phyloP scores from a whole-genome alignment of 352 stramenopile genomes.

The Pythium monospermum region DNA sequence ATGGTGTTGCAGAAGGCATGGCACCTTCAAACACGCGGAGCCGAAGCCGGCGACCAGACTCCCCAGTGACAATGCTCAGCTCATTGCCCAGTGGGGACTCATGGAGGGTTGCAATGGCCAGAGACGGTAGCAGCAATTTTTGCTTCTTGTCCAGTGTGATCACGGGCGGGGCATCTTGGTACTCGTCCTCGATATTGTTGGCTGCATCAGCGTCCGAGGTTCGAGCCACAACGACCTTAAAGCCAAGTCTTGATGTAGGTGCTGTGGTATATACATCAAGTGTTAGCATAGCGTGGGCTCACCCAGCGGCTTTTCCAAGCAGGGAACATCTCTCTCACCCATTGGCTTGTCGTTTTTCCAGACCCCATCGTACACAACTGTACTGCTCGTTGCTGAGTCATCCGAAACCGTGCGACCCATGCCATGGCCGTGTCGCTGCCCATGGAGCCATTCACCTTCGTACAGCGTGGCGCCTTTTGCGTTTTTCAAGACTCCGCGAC shows the following conservation, averaged over 20 bases:
- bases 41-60: conserved; percentile 30
- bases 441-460: conserved; percentile 38
- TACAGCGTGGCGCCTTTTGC: conserved; percentile 20
- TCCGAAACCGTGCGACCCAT: conserved; percentile 3
- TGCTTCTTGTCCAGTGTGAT: conserved; percentile 15
- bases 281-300: too few species aligned
- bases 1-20: background rate
- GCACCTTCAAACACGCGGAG: conserved; percentile 39
- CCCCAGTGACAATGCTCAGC: conserved; percentile 21
- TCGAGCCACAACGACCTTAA: conserved; percentile 4
- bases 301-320: too few species aligned
- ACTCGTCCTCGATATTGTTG: background rate
- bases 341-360: conserved; percentile 14
- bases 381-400: background rate
- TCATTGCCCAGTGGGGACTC: background rate
- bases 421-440: conserved; percentile 28
- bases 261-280: too few species aligned
- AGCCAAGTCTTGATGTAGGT: conserved; percentile 2
- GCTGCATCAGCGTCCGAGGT: background rate
- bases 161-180: conserved; percentile 3
- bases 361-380: conserved; percentile 13
- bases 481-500: conserved; percentile 23
- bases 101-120: conserved; percentile 7
- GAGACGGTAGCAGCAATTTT: background rate
- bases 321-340: background rate